Conservation (phyloP, 2,329 filamentous ascomycete species). For the Aureobasidium sp. region DNA sequence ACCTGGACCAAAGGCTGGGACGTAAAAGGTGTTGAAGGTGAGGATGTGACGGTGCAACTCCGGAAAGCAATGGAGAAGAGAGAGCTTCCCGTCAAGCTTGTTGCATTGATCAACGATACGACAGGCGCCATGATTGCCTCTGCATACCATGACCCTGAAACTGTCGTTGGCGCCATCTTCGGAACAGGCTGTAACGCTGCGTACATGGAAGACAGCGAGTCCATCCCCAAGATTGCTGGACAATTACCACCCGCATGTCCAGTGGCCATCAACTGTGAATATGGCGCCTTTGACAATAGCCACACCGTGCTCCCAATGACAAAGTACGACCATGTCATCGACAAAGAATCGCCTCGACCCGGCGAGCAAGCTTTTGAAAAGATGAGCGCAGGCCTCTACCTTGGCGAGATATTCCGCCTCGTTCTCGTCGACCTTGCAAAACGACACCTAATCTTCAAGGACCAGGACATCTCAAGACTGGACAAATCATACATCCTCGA, state of each 20-base stretch:
- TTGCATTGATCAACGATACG: constrained; percentile 86
- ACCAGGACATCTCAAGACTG: constrained; percentile 69
- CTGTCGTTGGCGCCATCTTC: constrained; percentile 88
- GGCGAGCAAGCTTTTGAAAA: constrained; percentile 96
- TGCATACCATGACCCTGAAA: constrained; percentile 75
- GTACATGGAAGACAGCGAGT: constrained; percentile 80
- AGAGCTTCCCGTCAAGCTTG: constrained; percentile 78
- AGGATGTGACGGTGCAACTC: constrained; percentile 86
- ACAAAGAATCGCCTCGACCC: constrained; percentile 84
- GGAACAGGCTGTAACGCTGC: constrained; percentile 91
- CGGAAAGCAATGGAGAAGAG: constrained; percentile 70
- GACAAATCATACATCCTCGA: constrained; percentile 80
- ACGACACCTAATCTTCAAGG: constrained; percentile 66
- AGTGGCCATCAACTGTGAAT: constrained; percentile 98
- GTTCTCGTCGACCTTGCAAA: constrained; percentile 79
- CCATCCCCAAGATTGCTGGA: constrained; percentile 75
- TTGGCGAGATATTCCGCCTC: constrained; percentile 90
- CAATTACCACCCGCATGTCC: constrained; percentile 69
- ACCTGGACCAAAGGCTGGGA: constrained; percentile 98
- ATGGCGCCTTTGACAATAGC: constrained; percentile 95
- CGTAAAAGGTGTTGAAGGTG: constrained; percentile 81
- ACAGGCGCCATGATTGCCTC: constrained; percentile 88
- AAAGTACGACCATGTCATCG: constrained; percentile 78
- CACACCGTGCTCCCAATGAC: constrained; percentile 82
- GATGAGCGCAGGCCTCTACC: constrained; percentile 92